Evolutionary conservation across 345 rosid genomes (phyloP).

Genomic region (Sisymbrium altissimum): DNA sequence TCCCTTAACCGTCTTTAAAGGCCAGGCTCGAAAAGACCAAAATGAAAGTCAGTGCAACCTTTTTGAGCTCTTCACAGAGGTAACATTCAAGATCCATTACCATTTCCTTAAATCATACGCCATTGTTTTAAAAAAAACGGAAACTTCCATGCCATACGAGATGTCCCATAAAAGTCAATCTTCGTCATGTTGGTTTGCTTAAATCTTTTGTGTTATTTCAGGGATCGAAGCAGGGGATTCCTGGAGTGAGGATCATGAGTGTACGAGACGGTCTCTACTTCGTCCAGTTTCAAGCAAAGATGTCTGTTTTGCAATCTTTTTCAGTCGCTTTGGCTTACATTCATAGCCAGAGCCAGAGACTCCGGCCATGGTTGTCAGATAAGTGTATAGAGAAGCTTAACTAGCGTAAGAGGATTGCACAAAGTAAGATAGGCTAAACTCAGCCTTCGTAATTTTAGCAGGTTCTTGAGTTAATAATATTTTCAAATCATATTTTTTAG

Average conservation of each 20-base stretch:
- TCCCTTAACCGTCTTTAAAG: slow-evolving; percentile 52
- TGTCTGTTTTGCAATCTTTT: slow-evolving; percentile 80
- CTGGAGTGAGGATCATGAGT: slow-evolving; percentile 65
- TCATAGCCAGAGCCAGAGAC: slow-evolving; percentile 59
- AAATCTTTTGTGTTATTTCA: slow-evolving; percentile 26
- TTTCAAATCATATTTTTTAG: not conserved
- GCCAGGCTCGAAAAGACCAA: slow-evolving; percentile 39
- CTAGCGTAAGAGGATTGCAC: slow-evolving; percentile 24
- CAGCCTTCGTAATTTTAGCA: slow-evolving; percentile 9
- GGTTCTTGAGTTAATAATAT: slow-evolving; percentile 20
- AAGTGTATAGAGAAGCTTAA: slow-evolving; percentile 42
- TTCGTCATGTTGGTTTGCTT: not conserved
- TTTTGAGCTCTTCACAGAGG: slow-evolving; percentile 64
- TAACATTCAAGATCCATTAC: slow-evolving; percentile 36
- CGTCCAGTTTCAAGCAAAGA: slow-evolving; percentile 57
- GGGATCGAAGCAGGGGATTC: slow-evolving; percentile 52
- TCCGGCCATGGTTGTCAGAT: slow-evolving; percentile 39
- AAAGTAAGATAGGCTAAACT: slow-evolving; percentile 25
- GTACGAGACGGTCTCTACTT: slow-evolving; percentile 68
- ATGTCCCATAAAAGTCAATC: not conserved
- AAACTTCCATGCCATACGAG: not conserved
- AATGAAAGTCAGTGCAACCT: slow-evolving; percentile 54
- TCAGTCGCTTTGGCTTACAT: slow-evolving; percentile 77
- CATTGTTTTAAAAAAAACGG: slow-evolving; percentile 24
- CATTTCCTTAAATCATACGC: slow-evolving; percentile 15